Evolutionary conservation across 2,329 filamentous ascomycete species (phyloP).

Genomic region (Fusarium xylarioides): DNA sequence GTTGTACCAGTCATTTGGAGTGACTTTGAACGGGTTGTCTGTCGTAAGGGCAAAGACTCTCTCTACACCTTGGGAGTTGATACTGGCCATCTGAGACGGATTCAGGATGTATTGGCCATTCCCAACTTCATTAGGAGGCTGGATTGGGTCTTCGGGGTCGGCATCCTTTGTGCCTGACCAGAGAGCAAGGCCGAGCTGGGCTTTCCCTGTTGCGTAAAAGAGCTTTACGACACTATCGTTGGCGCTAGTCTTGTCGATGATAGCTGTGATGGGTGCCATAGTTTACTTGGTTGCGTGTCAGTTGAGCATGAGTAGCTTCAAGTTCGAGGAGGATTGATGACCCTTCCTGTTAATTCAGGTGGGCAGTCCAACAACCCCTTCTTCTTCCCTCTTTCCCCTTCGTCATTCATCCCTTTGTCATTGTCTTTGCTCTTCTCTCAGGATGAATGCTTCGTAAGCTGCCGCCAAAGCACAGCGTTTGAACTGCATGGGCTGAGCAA

Average conservation of each 20-base stretch:
- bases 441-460: background rate
- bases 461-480: fast-evolving
- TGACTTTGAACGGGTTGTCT: background rate
- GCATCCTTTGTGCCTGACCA: background rate
- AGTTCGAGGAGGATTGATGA: background rate
- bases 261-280: background rate
- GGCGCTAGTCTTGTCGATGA: background rate
- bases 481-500: background rate
- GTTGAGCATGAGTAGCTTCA: fast-evolving
- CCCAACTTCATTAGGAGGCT: background rate
- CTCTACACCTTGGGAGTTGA: background rate
- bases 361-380: background rate
- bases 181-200: background rate
- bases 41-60: background rate
- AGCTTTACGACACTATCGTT: background rate
- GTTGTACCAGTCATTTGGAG: background rate
- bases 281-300: background rate
- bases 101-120: background rate
- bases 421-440: fast-evolving
- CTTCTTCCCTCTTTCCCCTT: background rate
- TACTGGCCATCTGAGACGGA: background rate
- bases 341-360: background rate
- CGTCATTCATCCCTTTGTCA: fast-evolving
- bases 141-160: background rate
- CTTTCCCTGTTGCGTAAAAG: background rate